These are phyloP conservation scores for Perkinsus marinus DNA, from an alignment of 169 alveolate species.

Conservation along the genomic window DNA sequence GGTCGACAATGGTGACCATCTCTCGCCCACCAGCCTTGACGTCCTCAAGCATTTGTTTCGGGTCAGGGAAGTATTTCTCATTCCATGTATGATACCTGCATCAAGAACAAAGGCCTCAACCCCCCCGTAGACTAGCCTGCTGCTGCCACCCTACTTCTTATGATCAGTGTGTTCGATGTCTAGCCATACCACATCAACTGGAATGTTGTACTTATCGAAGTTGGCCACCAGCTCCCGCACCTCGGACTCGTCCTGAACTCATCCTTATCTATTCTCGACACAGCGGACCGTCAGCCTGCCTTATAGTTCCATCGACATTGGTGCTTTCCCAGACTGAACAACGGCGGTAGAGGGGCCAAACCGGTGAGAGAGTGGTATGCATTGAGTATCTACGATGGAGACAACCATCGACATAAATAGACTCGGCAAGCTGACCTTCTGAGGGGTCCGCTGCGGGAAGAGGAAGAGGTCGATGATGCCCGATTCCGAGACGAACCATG, in stretches of 20 bases:
- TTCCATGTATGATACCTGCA: slow-evolving; percentile 64
- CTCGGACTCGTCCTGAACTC: too few species aligned
- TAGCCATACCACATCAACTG: slow-evolving; percentile 72
- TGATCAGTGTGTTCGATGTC: slow-evolving; percentile 77
- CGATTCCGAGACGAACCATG: slow-evolving; percentile 59
- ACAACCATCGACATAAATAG: too few species aligned
- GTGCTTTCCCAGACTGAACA: slow-evolving; percentile 67
- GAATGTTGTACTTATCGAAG: slow-evolving; percentile 31
- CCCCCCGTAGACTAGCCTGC: too few species aligned
- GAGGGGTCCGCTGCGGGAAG: slow-evolving; percentile 26
- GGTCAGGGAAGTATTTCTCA: slow-evolving; percentile 38
- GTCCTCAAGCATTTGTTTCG: slow-evolving; percentile 37
- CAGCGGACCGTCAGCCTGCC: too few species aligned
- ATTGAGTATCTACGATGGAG: too few species aligned
- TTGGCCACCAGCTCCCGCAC: too few species aligned
- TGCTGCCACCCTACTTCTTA: slow-evolving; percentile 27
- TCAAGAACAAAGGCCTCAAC: too few species aligned
- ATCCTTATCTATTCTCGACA: too few species aligned
- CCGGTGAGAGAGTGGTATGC: slow-evolving; percentile 38
- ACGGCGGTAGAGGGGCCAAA: slow-evolving; percentile 51
- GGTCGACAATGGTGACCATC: slow-evolving; percentile 70
- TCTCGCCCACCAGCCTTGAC: slow-evolving; percentile 32
- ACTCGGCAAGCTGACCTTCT: not conserved
- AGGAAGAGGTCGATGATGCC: slow-evolving; percentile 52
- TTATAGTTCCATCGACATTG: slow-evolving; percentile 70